A percentile compares a stretch with the other conserved stretches of the same genome.
Evolutionary conservation across 2,329 filamentous ascomycete genomes (phyloP).

Genomic region (Fusarium sp.): DNA sequence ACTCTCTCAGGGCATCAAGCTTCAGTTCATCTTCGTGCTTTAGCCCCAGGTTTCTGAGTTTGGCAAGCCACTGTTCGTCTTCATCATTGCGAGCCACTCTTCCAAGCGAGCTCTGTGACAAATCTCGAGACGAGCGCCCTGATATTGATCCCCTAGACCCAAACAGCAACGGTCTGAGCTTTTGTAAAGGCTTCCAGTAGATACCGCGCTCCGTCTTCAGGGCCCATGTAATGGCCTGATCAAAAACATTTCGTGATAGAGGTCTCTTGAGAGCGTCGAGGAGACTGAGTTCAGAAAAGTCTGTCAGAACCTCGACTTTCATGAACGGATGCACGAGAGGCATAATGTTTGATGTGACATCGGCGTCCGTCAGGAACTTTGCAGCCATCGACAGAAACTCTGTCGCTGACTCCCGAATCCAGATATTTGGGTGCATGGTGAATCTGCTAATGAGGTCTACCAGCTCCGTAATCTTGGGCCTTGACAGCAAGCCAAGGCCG

Average conservation of each 20-base stretch:
- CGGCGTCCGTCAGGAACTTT: constrained; percentile 80
- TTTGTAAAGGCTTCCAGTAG: constrained; percentile 86
- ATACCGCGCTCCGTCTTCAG: constrained; percentile 81
- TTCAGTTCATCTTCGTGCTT: constrained; percentile 88
- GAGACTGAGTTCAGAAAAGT: constrained; percentile 78
- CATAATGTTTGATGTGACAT: constrained; percentile 84
- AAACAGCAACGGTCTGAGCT: constrained; percentile 73
- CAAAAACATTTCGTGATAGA: constrained; percentile 81
- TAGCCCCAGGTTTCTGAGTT: constrained; percentile 87
- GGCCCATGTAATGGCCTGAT: constrained; percentile 89
- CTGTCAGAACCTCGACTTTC: constrained; percentile 74
- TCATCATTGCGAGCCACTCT: constrained; percentile 84
- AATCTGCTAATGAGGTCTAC: constrained; percentile 87
- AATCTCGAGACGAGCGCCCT: constrained; percentile 67
- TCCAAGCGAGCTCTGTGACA: constrained; percentile 67
- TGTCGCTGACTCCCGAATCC: constrained; percentile 91
- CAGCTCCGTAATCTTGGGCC: constrained; percentile 87
- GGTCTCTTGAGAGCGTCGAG: constrained; percentile 88
- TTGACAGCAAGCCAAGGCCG: constrained; percentile 86
- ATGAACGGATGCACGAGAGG: constrained; percentile 86
- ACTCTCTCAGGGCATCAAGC: constrained; percentile 85
- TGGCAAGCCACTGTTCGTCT: constrained; percentile 92
- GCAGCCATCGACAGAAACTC: constrained; percentile 85
- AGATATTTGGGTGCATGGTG: constrained; percentile 92
- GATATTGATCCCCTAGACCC: constrained; percentile 67